Evolutionary conservation across 1,284 basidiomycete genomes (phyloP).

Genomic region (Ustilago tritici): DNA sequence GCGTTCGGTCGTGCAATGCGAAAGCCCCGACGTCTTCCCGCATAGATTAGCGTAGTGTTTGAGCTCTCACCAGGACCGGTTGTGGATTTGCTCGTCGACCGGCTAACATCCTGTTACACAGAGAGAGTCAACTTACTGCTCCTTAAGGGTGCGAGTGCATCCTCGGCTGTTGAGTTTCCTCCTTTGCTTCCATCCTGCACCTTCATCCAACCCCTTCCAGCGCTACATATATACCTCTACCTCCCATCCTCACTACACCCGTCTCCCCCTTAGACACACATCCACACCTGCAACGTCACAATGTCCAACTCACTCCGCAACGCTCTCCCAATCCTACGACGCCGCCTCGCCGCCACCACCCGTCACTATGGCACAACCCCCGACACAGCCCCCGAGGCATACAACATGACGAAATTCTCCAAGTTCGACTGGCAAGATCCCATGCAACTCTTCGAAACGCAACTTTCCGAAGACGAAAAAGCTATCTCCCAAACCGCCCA

Average conservation of each 20-base stretch:
- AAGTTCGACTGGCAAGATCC: constrained; percentile 79
- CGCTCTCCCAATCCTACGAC: constrained; percentile 33
- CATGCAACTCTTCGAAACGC: constrained; percentile 34
- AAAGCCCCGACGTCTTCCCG: constrained; percentile 22
- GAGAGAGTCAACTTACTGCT: not conserved
- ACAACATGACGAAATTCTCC: constrained; percentile 70
- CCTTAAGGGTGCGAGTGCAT: not conserved
- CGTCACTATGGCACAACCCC: constrained; percentile 44
- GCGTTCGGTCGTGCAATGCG: constrained; percentile 33
- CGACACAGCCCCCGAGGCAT: constrained; percentile 40
- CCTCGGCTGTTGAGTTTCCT: not conserved
- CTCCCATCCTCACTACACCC: not conserved
- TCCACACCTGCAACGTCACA: constrained; percentile 5
- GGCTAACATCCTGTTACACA: constrained; percentile 7
- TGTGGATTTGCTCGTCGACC: constrained; percentile 1
- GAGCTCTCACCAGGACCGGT: not conserved
- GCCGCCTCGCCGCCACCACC: constrained; percentile 11
- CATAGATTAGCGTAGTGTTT: constrained; percentile 1
- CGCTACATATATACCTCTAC: constrained; percentile 16
- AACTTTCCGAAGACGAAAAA: constrained; percentile 88
- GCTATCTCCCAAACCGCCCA: constrained; percentile 87
- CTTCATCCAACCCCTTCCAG: not conserved
- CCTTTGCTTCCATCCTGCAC: not conserved
- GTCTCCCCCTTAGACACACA: not conserved
- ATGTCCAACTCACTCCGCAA: constrained; percentile 50